A percentile compares a stretch with the other conserved stretches of the same genome.
These are phyloP conservation scores for Salmacisia buchloeana DNA, from an alignment of 1,284 basidiomycete species.

Conservation along the genomic window DNA sequence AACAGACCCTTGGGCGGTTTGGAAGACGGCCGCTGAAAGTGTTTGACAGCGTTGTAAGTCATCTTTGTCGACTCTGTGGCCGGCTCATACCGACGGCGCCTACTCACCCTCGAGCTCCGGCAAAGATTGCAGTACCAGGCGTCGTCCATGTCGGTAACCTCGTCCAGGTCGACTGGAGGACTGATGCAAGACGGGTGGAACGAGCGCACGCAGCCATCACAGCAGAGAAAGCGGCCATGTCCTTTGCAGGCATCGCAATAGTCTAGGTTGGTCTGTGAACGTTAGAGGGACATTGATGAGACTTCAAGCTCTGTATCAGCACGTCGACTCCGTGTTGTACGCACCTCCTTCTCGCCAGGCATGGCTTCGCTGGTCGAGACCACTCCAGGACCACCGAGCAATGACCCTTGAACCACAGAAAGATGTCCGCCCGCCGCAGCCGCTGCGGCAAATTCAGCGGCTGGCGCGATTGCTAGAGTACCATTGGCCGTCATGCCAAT, in stretches of 20 bases:
- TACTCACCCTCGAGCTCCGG: conserved; percentile 21
- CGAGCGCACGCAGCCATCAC: conserved; percentile 90
- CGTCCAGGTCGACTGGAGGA: conserved; percentile 81
- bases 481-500: conserved; percentile 6
- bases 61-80: not conserved
- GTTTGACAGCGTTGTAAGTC: not conserved
- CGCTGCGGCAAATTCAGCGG: conserved; percentile 2
- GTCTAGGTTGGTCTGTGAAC: conserved; percentile 78
- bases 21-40: not conserved
- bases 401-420: not conserved
- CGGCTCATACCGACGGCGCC: not conserved
- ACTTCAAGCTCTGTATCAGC: not conserved
- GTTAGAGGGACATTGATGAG: not conserved
- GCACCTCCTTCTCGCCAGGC: conserved; percentile 8
- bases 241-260: conserved; percentile 83
- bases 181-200: conserved; percentile 96
- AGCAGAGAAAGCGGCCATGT: conserved; percentile 68
- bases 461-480: not conserved
- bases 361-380: conserved; percentile 1
- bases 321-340: not conserved
- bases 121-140: conserved; percentile 89
- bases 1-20: conserved; percentile 39
- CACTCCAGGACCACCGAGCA: conserved; percentile 1
- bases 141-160: conserved; percentile 71
- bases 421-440: conserved; percentile 1